Base-by-base conservation (phyloP, 208 protist species). In the Trypanosoma mega region DNA sequence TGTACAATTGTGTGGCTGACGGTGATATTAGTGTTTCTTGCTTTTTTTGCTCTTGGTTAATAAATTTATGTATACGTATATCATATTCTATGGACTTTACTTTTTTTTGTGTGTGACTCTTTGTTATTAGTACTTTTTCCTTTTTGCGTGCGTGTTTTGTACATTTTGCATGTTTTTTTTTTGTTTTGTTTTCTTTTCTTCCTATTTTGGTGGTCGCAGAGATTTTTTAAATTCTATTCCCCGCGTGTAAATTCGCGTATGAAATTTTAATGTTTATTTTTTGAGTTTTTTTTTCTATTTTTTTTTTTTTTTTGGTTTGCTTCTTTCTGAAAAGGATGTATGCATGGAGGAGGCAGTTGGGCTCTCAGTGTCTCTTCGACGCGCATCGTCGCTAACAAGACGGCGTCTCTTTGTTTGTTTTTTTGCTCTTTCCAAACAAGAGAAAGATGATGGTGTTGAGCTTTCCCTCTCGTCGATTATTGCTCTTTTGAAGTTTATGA, bases 1-100 rank as follows among this genome's bases (percentile, higher is more conserved):
- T 92, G 88, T 68, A 87, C 76, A 7, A 85, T 94, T 66, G 23
- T 68, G 29, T 56, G 27, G 29, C 54, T 70, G 11, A 6, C 49
- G 29, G 11, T 66, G n/a, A 37, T 37, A 1, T 41, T 59, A 0
- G n/a, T 68, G 9, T 50, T 63, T 50, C 63, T 63, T 46, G 14
- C 33, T 3, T 55, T 46, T 48, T n/a, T 57, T 48, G 26, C 55
- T 23, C 29, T 44, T 23, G 58, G 78, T 4, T 47, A 49, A 27
- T 69, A 85, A 18, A 64, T 79, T 30, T 39, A 12, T 39, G 12
- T 39, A 39, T 39, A 39, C 6, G 34, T 6, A 16, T 6, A 6
- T 39, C 12, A 12, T 16, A 16, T 39, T 6, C 34, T 39, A 39
- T 39, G 12, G 8, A 39, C 12, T 16, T 39, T 39, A 12, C 6